phyloP scores from a whole-genome alignment of 345 rosid species.

The Citrus inodora region DNA sequence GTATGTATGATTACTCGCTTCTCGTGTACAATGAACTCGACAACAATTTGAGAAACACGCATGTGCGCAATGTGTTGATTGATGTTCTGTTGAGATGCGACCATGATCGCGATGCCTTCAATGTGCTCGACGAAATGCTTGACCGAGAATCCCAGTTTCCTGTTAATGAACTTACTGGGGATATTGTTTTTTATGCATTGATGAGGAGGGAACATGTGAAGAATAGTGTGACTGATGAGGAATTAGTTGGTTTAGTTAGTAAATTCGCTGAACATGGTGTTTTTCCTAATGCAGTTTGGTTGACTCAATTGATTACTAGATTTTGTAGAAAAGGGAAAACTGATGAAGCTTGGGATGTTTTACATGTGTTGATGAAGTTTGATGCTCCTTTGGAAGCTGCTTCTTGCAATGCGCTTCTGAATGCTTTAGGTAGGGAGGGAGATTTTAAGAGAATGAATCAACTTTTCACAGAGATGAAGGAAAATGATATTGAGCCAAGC shows the following conservation, averaged over 20 bases:
- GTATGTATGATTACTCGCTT: slow-evolving; percentile 43
- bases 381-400: slow-evolving; percentile 43
- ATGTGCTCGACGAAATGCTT: slow-evolving; percentile 92
- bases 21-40: slow-evolving; percentile 43
- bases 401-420: slow-evolving; percentile 64
- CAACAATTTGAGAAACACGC: slow-evolving; percentile 29
- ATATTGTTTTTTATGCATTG: slow-evolving; percentile 41
- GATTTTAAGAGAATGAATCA: slow-evolving; percentile 52
- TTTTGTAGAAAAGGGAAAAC: slow-evolving; percentile 38
- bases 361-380: slow-evolving; percentile 39
- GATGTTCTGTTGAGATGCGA: slow-evolving; percentile 30
- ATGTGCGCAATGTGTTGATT: slow-evolving; percentile 42
- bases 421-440: slow-evolving; percentile 43
- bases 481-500: slow-evolving; percentile 42
- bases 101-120: slow-evolving; percentile 47
- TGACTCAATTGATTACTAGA: slow-evolving; percentile 42
- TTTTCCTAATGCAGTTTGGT: slow-evolving; percentile 44
- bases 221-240: slow-evolving; percentile 31
- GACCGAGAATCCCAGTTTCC: slow-evolving; percentile 26
- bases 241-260: slow-evolving; percentile 37
- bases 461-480: slow-evolving; percentile 54
- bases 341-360: slow-evolving; percentile 44
- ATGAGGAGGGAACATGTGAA: slow-evolving; percentile 23
- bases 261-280: slow-evolving; percentile 42
- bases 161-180: slow-evolving; percentile 45